Conservation (phyloP, 331 rosid species). For the Pyracantha coccinea region DNA sequence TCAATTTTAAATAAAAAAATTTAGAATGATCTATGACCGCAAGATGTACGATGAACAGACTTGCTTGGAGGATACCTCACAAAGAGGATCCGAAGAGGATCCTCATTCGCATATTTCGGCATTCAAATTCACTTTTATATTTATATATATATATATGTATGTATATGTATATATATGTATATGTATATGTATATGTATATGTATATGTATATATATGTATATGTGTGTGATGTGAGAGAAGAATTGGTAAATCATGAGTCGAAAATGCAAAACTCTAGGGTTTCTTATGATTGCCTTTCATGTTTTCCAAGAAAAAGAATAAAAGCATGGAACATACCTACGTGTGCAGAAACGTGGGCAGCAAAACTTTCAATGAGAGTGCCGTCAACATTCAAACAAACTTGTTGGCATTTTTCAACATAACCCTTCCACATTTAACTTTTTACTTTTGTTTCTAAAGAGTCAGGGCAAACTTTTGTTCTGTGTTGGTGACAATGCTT, state of each 20-base stretch:
- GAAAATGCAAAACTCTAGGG: background rate
- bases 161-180: too few species aligned
- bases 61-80: too few species aligned
- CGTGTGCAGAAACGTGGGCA: background rate
- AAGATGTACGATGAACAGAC: too few species aligned
- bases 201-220: too few species aligned
- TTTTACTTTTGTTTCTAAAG: background rate
- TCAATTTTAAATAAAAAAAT: too few species aligned
- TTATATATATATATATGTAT: too few species aligned
- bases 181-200: too few species aligned
- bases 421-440: background rate
- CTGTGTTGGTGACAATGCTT: background rate
- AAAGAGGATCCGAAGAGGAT: too few species aligned
- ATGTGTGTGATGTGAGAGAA: background rate
- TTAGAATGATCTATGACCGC: too few species aligned
- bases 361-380: background rate
- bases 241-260: background rate
- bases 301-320: background rate
- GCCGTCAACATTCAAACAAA: background rate
- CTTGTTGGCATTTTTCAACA: background rate
- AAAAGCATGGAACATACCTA: background rate
- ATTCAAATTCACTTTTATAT: background rate
- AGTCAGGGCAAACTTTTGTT: background rate
- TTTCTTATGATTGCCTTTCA: background rate
- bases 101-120: background rate